Evolutionary conservation across 1,284 basidiomycete species (phyloP).

Genomic region (Crocinoboletus sp.): DNA sequence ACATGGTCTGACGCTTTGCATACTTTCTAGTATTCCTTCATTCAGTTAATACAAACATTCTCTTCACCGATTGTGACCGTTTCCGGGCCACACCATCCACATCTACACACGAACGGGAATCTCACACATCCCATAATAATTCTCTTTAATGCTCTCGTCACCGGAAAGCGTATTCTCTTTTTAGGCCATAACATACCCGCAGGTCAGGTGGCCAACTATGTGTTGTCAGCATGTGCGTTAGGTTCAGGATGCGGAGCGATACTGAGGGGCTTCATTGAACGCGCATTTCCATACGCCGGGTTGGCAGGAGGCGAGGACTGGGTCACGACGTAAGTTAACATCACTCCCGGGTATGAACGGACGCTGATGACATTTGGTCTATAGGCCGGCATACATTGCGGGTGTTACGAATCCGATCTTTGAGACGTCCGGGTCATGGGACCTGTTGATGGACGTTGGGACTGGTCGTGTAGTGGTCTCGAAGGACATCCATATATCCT

Average conservation of each 20-base stretch:
- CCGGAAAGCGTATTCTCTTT: slow-evolving; percentile 93
- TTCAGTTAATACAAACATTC: slow-evolving; percentile 87
- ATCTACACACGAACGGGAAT: slow-evolving; percentile 90
- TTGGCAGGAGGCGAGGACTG: slow-evolving; percentile 86
- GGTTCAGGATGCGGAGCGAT: slow-evolving; percentile 87
- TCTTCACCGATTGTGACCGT: slow-evolving; percentile 62
- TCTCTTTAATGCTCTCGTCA: slow-evolving; percentile 92
- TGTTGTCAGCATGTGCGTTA: slow-evolving; percentile 90
- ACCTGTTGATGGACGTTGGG: slow-evolving; percentile 88
- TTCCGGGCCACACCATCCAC: slow-evolving; percentile 80
- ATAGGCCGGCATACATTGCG: slow-evolving; percentile 86
- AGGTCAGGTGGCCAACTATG: slow-evolving; percentile 84
- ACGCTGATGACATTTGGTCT: slow-evolving; percentile 9
- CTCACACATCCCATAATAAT: slow-evolving; percentile 91
- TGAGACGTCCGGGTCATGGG: slow-evolving; percentile 84
- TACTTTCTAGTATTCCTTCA: slow-evolving; percentile 77
- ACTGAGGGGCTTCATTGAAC: slow-evolving; percentile 79
- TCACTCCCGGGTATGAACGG: neutral
- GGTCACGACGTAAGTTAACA: slow-evolving; percentile 68
- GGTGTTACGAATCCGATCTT: slow-evolving; percentile 97
- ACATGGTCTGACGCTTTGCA: slow-evolving; percentile 12
- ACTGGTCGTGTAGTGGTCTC: slow-evolving; percentile 82
- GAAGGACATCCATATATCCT: slow-evolving; percentile 69
- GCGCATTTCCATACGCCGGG: slow-evolving; percentile 93
- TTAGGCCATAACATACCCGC: slow-evolving; percentile 85